A percentile compares a stretch with the other conserved stretches of the same genome.
Conservation (phyloP, 257 asterid genomes). For the Echium plantagineum region DNA sequence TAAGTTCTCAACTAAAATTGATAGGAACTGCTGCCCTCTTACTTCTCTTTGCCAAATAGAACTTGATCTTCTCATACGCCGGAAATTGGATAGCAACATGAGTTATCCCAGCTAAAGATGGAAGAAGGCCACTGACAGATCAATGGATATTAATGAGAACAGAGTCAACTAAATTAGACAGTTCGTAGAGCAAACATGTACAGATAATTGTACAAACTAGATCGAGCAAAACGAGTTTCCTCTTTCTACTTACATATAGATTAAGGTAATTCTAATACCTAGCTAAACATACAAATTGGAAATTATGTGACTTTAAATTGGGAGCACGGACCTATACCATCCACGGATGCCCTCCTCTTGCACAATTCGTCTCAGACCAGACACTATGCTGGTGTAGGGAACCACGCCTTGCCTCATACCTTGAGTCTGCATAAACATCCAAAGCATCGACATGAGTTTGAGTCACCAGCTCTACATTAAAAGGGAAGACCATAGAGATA, state of each 20-base stretch:
- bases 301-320: too few species aligned
- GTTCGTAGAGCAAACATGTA: background rate
- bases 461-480: background rate
- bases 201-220: too few species aligned
- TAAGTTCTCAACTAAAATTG: background rate
- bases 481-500: background rate
- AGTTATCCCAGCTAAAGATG: constrained; percentile 69
- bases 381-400: constrained; percentile 51
- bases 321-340: constrained; percentile 43
- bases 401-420: constrained; percentile 51
- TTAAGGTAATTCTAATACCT: background rate
- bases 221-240: too few species aligned
- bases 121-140: constrained; percentile 66
- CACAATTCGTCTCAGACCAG: constrained; percentile 61
- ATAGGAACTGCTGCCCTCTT: background rate
- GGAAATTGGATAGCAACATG: constrained; percentile 77
- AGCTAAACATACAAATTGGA: too few species aligned
- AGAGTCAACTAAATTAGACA: background rate
- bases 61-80: constrained; percentile 58
- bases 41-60: constrained; percentile 53
- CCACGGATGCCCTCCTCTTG: constrained; percentile 68
- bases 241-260: background rate
- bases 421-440: constrained; percentile 31
- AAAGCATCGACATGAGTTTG: background rate
- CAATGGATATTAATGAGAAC: constrained; percentile 8